These are phyloP conservation scores for Globisporangium barbulae DNA, from an alignment of 352 stramenopile species.

Conservation along the genomic window DNA sequence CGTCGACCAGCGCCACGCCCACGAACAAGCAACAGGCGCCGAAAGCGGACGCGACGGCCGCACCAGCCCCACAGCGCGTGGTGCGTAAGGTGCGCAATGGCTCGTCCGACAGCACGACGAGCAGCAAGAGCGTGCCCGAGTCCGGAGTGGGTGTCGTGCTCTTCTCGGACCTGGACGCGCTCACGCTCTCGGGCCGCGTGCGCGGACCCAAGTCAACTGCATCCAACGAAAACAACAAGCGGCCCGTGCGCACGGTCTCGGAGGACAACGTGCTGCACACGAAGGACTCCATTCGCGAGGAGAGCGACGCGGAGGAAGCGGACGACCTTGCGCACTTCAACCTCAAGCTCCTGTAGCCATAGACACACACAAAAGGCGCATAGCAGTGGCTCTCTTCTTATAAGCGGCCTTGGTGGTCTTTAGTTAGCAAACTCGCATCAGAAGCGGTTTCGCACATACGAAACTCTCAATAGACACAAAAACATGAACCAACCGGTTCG, in stretches of 20 bases:
- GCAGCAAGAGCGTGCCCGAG: slow-evolving; percentile 28
- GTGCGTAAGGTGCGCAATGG: slow-evolving; percentile 35
- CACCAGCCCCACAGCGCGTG: neutral
- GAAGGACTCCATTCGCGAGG: slow-evolving; percentile 23
- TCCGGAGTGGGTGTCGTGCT: slow-evolving; percentile 39
- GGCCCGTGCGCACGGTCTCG: slow-evolving; percentile 44
- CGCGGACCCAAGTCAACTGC: slow-evolving; percentile 19
- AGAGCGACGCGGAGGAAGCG: slow-evolving; percentile 22
- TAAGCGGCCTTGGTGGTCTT: too few species aligned
- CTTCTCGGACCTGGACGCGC: slow-evolving; percentile 57
- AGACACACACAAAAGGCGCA: neutral
- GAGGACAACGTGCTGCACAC: slow-evolving; percentile 47
- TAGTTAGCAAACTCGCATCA: neutral
- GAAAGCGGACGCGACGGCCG: slow-evolving; percentile 11
- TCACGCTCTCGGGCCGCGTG: slow-evolving; percentile 61
- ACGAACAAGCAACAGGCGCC: neutral
- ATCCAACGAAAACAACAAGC: slow-evolving; percentile 16
- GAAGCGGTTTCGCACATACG: slow-evolving; percentile 5
- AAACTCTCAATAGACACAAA: neutral
- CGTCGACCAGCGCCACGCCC: neutral
- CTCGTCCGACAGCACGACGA: slow-evolving; percentile 38
- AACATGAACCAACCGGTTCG: neutral
- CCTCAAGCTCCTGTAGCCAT: slow-evolving; percentile 39
- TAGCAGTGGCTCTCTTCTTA: neutral
- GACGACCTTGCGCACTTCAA: slow-evolving; percentile 80